Evolutionary conservation across 148 eudicot genomes (phyloP).

Genomic region (Tetragonia tetragonoides): DNA sequence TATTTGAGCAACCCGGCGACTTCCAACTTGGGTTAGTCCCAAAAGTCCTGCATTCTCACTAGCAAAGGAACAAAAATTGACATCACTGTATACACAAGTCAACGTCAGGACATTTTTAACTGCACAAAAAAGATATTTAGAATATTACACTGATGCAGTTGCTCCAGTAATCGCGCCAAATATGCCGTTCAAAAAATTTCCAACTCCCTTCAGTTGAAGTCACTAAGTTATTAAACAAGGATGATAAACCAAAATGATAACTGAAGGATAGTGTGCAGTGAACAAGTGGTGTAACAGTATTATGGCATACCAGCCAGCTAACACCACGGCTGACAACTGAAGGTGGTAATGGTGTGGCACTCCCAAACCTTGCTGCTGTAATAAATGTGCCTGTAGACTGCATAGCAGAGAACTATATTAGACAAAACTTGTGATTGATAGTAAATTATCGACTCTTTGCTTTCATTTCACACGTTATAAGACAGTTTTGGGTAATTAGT

Average conservation of each 20-base stretch:
- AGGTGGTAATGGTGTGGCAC: conserved; percentile 82
- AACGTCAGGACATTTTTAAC: not conserved
- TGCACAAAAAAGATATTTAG: not conserved
- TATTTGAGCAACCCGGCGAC: conserved; percentile 78
- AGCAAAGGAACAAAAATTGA: conserved; percentile 12
- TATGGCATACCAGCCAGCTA: conserved; percentile 71
- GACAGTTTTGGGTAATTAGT: no score
- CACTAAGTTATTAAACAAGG: not conserved
- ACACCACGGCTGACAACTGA: conserved; percentile 73
- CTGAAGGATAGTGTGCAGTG: not conserved
- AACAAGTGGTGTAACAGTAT: not conserved
- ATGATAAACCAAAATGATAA: not conserved
- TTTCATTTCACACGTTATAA: no score
- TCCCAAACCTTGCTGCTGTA: conserved; percentile 64
- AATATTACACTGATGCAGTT: conserved; percentile 79
- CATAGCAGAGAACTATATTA: conserved; percentile 9
- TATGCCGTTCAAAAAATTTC: conserved; percentile 65
- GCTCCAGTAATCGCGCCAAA: conserved; percentile 73
- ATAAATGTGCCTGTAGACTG: conserved; percentile 90
- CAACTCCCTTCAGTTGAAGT: conserved; percentile 53
- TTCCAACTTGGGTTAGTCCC: conserved; percentile 74
- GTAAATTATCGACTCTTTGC: no score
- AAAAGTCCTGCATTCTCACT: conserved; percentile 90
- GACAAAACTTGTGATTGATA: no score
- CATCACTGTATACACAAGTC: not conserved